Percentiles rank a stretch among this genome's conserved stretches.
Evolutionary conservation across 1,284 basidiomycete species (phyloP).

Genomic region (Trametes versicolor): DNA sequence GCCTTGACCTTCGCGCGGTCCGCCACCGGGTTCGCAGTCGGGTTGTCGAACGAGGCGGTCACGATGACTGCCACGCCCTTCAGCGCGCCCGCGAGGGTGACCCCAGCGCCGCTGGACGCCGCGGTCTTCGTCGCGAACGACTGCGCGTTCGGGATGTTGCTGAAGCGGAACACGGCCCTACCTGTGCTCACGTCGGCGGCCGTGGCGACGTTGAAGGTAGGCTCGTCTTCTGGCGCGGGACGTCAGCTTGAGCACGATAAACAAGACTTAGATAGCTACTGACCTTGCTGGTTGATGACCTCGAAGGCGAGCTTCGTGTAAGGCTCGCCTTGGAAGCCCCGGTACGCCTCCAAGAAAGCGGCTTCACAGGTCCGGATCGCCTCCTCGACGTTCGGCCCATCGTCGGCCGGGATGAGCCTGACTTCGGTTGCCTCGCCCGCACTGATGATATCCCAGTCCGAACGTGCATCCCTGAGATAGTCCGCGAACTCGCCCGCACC

Average conservation of each 20-base stretch:
- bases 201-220: background rate
- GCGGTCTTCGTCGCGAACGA: background rate
- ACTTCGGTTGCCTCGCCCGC: background rate
- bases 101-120: background rate
- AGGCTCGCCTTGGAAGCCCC: background rate
- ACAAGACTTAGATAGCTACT: background rate
- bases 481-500: background rate
- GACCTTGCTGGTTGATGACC: background rate
- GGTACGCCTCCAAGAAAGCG: background rate
- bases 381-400: background rate
- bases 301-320: constrained; percentile 2
- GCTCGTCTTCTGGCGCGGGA: background rate
- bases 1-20: background rate
- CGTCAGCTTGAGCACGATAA: background rate
- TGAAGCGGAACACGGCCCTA: constrained; percentile 2
- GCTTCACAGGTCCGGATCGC: background rate
- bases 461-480: background rate
- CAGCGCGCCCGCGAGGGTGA: background rate
- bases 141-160: background rate
- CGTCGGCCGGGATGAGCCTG: background rate
- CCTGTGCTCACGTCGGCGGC: background rate
- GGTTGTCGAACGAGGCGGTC: background rate
- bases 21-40: background rate
- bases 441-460: background rate
- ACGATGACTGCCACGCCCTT: constrained; percentile 4